Conservation (phyloP, 2,329 filamentous ascomycete species). For the Westerdykella ornata region DNA sequence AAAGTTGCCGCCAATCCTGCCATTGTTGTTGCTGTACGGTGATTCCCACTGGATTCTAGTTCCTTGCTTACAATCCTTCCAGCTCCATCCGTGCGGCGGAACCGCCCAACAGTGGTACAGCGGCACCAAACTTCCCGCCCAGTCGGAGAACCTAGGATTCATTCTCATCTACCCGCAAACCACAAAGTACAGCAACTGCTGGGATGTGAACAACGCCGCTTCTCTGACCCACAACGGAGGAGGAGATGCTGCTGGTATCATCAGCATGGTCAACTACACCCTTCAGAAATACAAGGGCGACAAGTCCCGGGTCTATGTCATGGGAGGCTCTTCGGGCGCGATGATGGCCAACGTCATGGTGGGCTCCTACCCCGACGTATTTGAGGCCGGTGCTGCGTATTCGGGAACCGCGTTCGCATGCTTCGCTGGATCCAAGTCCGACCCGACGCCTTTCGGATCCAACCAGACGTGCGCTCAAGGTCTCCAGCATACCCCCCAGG, state of each 20-base stretch:
- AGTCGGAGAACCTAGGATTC: conserved; percentile 46
- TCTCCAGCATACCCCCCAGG: conserved; percentile 33
- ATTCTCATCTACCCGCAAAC: conserved; percentile 54
- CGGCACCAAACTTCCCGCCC: conserved; percentile 11
- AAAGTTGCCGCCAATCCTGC: conserved; percentile 43
- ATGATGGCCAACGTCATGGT: conserved; percentile 13
- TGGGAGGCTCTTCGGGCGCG: conserved; percentile 39
- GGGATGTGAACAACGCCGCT: conserved; percentile 52
- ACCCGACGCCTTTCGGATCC: conserved; percentile 6
- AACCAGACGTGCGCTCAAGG: conserved; percentile 50
- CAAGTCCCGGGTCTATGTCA: conserved; percentile 44
- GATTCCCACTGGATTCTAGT: conserved; percentile 6
- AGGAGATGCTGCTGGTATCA: conserved; percentile 51
- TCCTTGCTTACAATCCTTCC: neutral
- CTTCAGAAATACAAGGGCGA: conserved; percentile 49
- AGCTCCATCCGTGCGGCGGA: conserved; percentile 28
- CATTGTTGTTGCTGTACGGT: conserved; percentile 50
- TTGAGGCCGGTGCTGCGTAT: conserved; percentile 15
- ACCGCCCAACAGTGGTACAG: conserved; percentile 33
- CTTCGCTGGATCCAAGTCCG: conserved; percentile 41
- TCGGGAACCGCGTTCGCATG: conserved; percentile 13
- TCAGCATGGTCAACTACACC: conserved; percentile 54
- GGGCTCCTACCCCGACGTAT: conserved; percentile 24
- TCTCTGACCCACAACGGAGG: conserved; percentile 51
- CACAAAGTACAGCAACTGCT: conserved; percentile 47